phyloP scores from a whole-genome alignment of 257 asterid species.

The Solanum lignicaule region DNA sequence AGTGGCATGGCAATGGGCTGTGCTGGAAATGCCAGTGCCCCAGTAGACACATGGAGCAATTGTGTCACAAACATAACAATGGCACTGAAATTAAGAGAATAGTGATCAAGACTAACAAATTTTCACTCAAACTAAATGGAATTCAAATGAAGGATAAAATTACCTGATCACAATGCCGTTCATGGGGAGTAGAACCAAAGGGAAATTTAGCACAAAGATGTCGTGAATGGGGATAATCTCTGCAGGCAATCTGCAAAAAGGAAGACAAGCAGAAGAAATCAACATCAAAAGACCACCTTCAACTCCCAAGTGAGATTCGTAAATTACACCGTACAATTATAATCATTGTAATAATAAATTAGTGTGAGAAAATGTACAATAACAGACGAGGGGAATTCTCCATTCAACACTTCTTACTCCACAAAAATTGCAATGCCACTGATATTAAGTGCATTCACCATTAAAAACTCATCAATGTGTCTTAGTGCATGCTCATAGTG shows the following conservation, averaged over 20 bases:
- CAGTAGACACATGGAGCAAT: slow-evolving; percentile 80
- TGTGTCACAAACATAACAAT: slow-evolving; percentile 85
- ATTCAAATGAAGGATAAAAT: not conserved
- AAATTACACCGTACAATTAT: not conserved
- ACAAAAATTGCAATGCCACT: not conserved
- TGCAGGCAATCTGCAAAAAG: slow-evolving; percentile 61
- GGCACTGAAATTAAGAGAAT: slow-evolving; percentile 60
- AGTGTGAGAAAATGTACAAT: not conserved
- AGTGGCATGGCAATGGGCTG: slow-evolving; percentile 84
- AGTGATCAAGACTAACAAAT: slow-evolving; percentile 8
- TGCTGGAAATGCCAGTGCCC: slow-evolving; percentile 37
- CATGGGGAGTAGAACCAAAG: slow-evolving; percentile 57
- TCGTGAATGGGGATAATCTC: slow-evolving; percentile 93
- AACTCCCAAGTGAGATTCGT: not conserved
- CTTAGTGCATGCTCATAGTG: not conserved
- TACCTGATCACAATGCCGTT: slow-evolving; percentile 61
- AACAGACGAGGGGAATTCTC: not conserved
- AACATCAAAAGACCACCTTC: not conserved
- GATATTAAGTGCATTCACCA: not conserved
- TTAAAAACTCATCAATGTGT: not conserved
- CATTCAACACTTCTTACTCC: not conserved
- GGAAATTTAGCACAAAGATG: slow-evolving; percentile 68
- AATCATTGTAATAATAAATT: not conserved
- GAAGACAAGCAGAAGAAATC: not conserved
- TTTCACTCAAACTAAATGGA: not conserved